A percentile compares a stretch with the other conserved stretches of the same genome.
These are phyloP conservation scores for Cucurbita maxima DNA, from an alignment of 306 rosid species.

Conservation along the genomic window DNA sequence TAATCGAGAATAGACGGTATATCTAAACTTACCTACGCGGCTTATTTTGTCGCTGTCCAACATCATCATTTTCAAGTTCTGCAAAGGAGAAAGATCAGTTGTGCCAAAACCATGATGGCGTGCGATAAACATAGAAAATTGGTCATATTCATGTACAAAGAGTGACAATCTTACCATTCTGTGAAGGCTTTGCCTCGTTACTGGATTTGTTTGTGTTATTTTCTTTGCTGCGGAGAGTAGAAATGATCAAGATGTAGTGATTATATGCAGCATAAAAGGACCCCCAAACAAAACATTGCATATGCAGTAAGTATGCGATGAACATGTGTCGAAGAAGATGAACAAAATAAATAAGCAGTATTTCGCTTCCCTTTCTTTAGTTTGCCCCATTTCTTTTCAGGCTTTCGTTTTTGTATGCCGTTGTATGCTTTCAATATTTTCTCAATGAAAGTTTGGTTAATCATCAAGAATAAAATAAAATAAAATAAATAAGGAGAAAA, in stretches of 20 bases:
- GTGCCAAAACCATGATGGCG: background rate
- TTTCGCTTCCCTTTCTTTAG: too few relatives aligned
- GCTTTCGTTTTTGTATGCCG: too few relatives aligned
- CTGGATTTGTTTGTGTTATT: conserved; percentile 31
- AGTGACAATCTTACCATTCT: conserved; percentile 40
- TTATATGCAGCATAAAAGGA: background rate
- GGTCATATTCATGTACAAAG: background rate
- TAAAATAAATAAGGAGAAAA: background rate
- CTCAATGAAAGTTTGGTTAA: too few relatives aligned
- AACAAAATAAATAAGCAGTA: background rate
- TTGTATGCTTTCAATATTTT: too few relatives aligned
- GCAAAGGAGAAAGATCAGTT: conserved; percentile 4
- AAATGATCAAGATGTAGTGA: background rate
- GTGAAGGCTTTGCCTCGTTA: conserved; percentile 57
- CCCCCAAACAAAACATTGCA: background rate
- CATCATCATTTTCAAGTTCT: conserved; percentile 64
- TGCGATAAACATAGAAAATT: background rate
- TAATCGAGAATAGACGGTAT: background rate
- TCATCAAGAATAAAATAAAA: too few relatives aligned
- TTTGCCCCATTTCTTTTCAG: too few relatives aligned
- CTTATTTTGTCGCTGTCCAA: conserved; percentile 81
- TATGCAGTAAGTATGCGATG: background rate
- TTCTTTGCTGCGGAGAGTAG: conserved; percentile 51
- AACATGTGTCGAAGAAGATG: background rate
- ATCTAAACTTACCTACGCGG: conserved; percentile 65